Conservation (phyloP, 2,329 filamentous ascomycete genomes). For the Fusarium palustre region DNA sequence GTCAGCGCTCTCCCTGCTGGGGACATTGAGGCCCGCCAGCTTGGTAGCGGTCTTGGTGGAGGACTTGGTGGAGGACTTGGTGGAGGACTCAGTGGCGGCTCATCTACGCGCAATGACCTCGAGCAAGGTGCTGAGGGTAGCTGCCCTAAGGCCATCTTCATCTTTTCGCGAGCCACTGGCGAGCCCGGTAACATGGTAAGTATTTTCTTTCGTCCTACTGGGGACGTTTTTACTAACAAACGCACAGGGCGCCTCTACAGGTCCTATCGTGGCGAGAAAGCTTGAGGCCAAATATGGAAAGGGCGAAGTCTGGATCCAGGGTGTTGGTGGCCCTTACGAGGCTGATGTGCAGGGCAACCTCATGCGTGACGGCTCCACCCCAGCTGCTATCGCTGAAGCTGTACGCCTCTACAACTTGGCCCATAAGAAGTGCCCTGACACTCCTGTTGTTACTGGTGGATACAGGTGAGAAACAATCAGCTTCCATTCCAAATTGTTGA, state of each 20-base stretch:
- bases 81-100: not conserved
- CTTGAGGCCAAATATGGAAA: slow-evolving; percentile 1
- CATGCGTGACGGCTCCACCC: not conserved
- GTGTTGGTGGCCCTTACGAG: slow-evolving; percentile 4
- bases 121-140: not conserved
- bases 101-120: slow-evolving; percentile 4
- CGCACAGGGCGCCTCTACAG: not conserved
- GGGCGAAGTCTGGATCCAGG: slow-evolving; percentile 7
- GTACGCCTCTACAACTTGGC: slow-evolving; percentile 5
- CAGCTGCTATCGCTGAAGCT: not conserved
- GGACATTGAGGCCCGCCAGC: not conserved
- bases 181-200: slow-evolving; percentile 10
- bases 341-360: slow-evolving; percentile 3
- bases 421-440: slow-evolving; percentile 5
- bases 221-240: not conserved
- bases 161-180: slow-evolving; percentile 1
- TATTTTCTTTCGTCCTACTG: accelerated
- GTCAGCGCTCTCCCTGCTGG: not conserved
- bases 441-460: slow-evolving; percentile 4
- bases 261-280: not conserved
- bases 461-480: not conserved
- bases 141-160: slow-evolving; percentile 10
- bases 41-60: not conserved
- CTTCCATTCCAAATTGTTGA: accelerated
- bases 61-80: not conserved